Base-by-base conservation (phyloP, 179 eudicot species). In the Spinacia oleracea region DNA sequence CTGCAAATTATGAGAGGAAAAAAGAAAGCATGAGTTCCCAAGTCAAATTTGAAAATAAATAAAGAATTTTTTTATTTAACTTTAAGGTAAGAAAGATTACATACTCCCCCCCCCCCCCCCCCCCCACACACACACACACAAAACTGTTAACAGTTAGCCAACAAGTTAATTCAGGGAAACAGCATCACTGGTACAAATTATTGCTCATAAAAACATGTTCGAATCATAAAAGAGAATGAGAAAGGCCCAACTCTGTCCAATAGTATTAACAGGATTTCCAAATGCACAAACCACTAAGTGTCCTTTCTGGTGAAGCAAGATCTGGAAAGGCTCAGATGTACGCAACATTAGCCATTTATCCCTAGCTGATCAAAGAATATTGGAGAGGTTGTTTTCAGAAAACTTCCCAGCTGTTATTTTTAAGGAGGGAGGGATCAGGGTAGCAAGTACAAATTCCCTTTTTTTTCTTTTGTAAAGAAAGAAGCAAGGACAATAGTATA, bases 1-100 rank as follows among this genome's bases (percentile, higher is more conserved):
- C 97, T 91, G 92, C 89, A 87, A 80, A 72, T 72, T 82, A 38
- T 32, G 77, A 73, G 69, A 70, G 46, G 50, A 18, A 71, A 50
- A 70, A 71, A 72, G 53, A 65, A 73, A 32, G 21, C 40, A 34
- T 64, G 66, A 67, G 59, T 40, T 5, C 40, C 32, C 34, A 15
- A 65, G 55, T 15, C 9, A 53, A 75, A 59, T 25, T 56, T 46
- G 23, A 68, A 31, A 10, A 68, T 29, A 56, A 69, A 68, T 55
- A 50, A 45, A 35, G 18, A 2, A 25, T 0, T 65, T 29, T 5
- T 1, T 62, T 9, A 3, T 18, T 18, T 27, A 1, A 7, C 69
- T 29, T 3, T 9, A 29, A 8, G 18, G n/a, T 70, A 16, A 35
- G 31, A 77, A 32, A 32, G 4, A 55, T 66, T 1, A 40, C 34